Evolutionary conservation across 179 eudicot genomes (phyloP).

Genomic region (Actinidia polygama): DNA sequence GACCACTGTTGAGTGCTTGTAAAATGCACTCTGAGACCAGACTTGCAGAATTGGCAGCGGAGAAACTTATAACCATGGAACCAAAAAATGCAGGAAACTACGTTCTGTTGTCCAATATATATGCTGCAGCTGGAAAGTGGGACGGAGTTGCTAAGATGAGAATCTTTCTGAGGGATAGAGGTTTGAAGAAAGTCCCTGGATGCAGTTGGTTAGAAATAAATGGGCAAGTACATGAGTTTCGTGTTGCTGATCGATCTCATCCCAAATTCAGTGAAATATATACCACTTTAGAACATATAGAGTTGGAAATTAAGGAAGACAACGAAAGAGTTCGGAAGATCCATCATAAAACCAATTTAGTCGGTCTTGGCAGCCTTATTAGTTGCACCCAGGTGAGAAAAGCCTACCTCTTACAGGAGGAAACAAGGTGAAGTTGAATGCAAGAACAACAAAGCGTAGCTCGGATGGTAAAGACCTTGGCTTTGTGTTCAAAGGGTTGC

Average conservation of each 20-base stretch:
- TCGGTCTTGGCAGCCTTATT: background rate
- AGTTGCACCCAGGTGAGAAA: no score
- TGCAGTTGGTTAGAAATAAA: conserved; percentile 44
- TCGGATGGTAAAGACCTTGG: no score
- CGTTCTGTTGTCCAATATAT: conserved; percentile 37
- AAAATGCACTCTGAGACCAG: conserved; percentile 34
- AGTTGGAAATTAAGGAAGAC: conserved; percentile 30
- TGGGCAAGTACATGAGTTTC: conserved; percentile 42
- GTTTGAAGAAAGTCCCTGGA: conserved; percentile 49
- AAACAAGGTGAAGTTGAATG: background rate
- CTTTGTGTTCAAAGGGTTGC: no score
- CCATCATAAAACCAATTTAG: background rate
- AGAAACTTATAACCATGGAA: conserved; percentile 39
- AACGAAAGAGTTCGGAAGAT: background rate
- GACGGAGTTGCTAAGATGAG: conserved; percentile 47
- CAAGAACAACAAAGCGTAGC: background rate
- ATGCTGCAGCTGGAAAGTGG: conserved; percentile 52
- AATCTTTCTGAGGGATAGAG: conserved; percentile 37
- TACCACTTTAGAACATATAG: conserved; percentile 31
- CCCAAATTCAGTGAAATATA: conserved; percentile 37
- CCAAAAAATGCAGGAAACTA: conserved; percentile 50
- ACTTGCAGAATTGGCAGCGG: conserved; percentile 45
- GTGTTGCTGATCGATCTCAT: conserved; percentile 50
- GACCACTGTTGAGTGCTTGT: conserved; percentile 44
- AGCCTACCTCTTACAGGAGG: background rate